Base-by-base conservation (phyloP, 495 filamentous ascomycete genomes). In the Bacidia gigantensis region DNA sequence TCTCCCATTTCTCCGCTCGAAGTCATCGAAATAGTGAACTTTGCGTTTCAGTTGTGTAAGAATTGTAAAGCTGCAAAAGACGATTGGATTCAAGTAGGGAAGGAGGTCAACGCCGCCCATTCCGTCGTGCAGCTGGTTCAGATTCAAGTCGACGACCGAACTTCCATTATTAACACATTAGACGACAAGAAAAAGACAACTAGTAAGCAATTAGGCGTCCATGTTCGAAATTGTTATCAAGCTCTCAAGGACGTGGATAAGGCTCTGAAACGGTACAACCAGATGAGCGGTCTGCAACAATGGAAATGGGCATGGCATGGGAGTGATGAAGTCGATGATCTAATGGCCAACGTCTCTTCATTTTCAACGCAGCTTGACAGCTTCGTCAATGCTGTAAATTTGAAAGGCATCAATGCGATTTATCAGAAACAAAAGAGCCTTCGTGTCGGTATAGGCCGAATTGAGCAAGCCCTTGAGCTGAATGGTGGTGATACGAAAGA, bases 141-240 rank as follows among this genome's bases (percentile, higher is more conserved):
- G 12, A 46, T 52, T 22, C 12, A 32, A n/a, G 46, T 35, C 11
- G 39, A 52, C 3, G 50, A 46, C 18, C 40, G 39, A 24, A 45
- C 25, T 1, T 52, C 50, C n/a, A 52, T 52, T 14, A 42, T 52
- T 21, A 52, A 52, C 22, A 17, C 25, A 0, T 18, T 52, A 12
- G 50, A 52, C 25, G 40, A 52, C 21, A 52, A 52, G 50, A 14
- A 46, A 23, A 44, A 52, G 18, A 46, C 50, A 3, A 46, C 40
- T 17, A 35, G 26, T 1, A 52, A 52, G 17, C 50, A 52, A 45
- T 14, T 52, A 9, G 38, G 38, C 14, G 24, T 45, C 22, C 41
- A 52, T 45, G 20, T 46, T 45, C 50, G 50, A 11, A 52, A 52
- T 26, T 52, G 50, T 21, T 25, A 46, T 25, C 26, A 46, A 42